A percentile compares a stretch with the other conserved stretches of the same genome.
These are phyloP conservation scores for Volvox reticuliferus DNA, from an alignment of 139 green algal genomes.

Conservation along the genomic window DNA sequence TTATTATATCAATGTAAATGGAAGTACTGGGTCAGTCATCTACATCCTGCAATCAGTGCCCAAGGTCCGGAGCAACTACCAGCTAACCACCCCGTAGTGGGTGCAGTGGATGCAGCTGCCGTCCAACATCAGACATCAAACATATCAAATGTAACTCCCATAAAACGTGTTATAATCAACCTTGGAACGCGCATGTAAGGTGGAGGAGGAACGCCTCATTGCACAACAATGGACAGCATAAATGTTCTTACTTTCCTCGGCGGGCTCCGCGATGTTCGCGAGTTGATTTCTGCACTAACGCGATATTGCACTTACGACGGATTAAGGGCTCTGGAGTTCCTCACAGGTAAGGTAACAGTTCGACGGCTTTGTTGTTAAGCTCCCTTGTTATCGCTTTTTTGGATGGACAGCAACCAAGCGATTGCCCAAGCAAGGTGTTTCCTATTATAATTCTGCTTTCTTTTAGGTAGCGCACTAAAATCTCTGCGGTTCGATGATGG, in stretches of 20 bases:
- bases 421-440: too few relatives aligned
- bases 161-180: background rate
- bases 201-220: background rate
- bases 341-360: background rate
- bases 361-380: background rate
- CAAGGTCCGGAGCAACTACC: background rate
- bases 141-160: background rate
- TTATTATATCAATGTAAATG: background rate
- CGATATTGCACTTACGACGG: background rate
- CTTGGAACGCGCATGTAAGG: background rate
- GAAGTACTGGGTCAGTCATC: background rate
- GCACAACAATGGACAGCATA: background rate
- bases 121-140: background rate
- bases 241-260: slow-evolving; percentile 17
- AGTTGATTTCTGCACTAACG: background rate
- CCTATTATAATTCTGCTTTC: background rate
- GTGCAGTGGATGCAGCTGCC: background rate
- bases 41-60: background rate
- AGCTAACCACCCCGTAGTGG: background rate
- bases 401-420: too few relatives aligned
- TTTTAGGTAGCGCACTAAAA: background rate
- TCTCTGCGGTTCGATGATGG: background rate
- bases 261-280: background rate
- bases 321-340: background rate
- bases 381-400: background rate